Evolutionary conservation across 768 basidiomycete species (phyloP), one percentile per base, ranked within the genome.

Genomic region (Fomitopsis pulvina): DNA sequence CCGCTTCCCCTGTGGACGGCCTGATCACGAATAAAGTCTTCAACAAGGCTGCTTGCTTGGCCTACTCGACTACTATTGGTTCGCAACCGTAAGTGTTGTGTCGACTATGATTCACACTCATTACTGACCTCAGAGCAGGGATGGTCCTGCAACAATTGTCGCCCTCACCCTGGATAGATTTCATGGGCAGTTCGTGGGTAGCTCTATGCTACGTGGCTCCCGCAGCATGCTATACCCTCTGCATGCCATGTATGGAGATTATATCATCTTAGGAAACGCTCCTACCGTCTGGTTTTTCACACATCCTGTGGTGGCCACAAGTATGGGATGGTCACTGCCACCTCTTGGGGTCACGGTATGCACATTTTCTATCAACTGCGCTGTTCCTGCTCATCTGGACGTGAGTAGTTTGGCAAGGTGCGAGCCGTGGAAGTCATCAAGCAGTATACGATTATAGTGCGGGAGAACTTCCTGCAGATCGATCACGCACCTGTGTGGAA

Each of bases 81-180:
- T 40, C 51, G 6, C 45, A 32, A 4, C 22, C 45, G 60, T 59
- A 40, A 57, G 62, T 60, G 14, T 11, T 20, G 4, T 9, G 14
- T 27, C 14, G 26, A 9, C 10, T 22, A 14, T 34, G 32, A 10
- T 42, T 20, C 7, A 8, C 14, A 22, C 18, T 21, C 5, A 21
- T 14, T 9, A 12, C 26, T 30, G 11, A 30, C 37, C 9, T 18
- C n/a, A 9, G 21, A 41, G 12, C 39, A 59, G 55, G 2, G 45
- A 41, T 22, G 51, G 46, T 10, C 37, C 45, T 0, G 49, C 52
- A 2, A 55, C 52, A 21, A 48, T 55, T 25, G 55, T 55, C 37
- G 57, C 58, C 7, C 58, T 63, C 40, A 56, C 60, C 1, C 55
- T 67, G 18, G 67, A 68, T 45, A 63, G 51, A 25, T 68, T 67